These are phyloP conservation scores for Microdochium paspali DNA, from an alignment of 2,329 filamentous ascomycete species.

Conservation along the genomic window DNA sequence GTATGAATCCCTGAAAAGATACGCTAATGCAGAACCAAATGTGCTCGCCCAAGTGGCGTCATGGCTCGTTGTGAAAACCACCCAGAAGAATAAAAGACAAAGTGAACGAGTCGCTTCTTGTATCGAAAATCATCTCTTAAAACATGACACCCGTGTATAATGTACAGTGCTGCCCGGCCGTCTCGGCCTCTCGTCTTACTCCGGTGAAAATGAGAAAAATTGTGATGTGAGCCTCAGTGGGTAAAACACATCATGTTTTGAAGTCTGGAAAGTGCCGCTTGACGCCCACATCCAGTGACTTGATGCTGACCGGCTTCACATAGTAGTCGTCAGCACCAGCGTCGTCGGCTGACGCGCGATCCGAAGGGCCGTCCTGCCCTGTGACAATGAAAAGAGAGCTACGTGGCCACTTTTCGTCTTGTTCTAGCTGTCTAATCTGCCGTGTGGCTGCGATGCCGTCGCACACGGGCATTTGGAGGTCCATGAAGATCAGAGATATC, in stretches of 20 bases:
- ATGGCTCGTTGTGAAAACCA: too few relatives aligned
- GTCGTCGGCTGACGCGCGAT: neutral
- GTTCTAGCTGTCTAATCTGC: constrained; percentile 25
- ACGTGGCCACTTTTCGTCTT: constrained; percentile 7
- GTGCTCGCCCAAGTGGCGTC: too few relatives aligned
- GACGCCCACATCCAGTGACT: constrained; percentile 1
- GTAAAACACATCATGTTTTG: neutral
- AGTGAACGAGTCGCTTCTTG: neutral
- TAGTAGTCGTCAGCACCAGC: constrained; percentile 4
- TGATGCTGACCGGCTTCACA: constrained; percentile 4
- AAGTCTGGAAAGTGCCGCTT: constrained; percentile 2
- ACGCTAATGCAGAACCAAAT: too few relatives aligned
- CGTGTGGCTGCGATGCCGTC: constrained; percentile 28
- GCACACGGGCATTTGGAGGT: constrained; percentile 32
- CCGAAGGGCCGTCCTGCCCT: constrained; percentile 13
- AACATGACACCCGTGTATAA: neutral
- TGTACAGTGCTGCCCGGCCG: neutral
- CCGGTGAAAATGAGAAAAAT: too few relatives aligned
- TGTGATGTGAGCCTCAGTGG: too few relatives aligned
- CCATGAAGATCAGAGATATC: constrained; percentile 31
- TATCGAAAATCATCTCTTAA: neutral
- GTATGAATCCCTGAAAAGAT: too few relatives aligned
- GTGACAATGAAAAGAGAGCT: constrained; percentile 11
- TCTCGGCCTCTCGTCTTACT: too few relatives aligned
- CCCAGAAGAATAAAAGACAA: neutral